Evolutionary conservation across 306 rosid genomes (phyloP).

Genomic region (Biancaea sappan): DNA sequence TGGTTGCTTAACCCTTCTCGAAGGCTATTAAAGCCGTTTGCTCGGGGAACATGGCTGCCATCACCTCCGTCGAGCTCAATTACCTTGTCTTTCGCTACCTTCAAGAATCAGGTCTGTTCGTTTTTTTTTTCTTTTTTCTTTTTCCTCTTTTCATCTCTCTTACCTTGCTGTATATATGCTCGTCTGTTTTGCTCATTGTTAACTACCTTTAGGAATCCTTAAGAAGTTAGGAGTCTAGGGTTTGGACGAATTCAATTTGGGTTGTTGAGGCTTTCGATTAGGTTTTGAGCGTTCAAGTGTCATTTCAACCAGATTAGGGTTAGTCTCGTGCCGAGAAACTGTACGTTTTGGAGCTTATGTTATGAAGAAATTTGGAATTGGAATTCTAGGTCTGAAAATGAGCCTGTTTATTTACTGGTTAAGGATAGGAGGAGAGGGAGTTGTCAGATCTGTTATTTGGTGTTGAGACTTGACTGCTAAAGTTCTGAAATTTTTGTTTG

Average conservation of each 20-base stretch:
- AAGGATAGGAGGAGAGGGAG: conserved; percentile 10
- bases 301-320: conserved; percentile 37
- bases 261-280: conserved; percentile 15
- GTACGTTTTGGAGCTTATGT: neutral
- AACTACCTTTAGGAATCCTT: neutral
- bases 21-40: conserved; percentile 40
- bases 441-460: conserved; percentile 38
- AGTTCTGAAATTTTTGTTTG: conserved; percentile 1
- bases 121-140: neutral
- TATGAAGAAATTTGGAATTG: neutral
- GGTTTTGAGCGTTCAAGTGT: conserved; percentile 10
- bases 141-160: too few species aligned
- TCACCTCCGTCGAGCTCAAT: conserved; percentile 86
- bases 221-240: conserved; percentile 28
- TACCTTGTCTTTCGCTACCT: conserved; percentile 89
- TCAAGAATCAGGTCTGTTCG: conserved; percentile 81
- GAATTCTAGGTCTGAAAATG: neutral
- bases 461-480: neutral
- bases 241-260: conserved; percentile 20
- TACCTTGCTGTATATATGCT: neutral
- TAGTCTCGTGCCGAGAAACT: neutral
- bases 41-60: conserved; percentile 57
- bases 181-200: neutral
- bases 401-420: neutral
- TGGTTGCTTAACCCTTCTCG: conserved; percentile 42